Percentiles rank a stretch among this genome's conserved stretches.
phyloP scores from a whole-genome alignment of 768 basidiomycete genomes.

The Suillus plorans region DNA sequence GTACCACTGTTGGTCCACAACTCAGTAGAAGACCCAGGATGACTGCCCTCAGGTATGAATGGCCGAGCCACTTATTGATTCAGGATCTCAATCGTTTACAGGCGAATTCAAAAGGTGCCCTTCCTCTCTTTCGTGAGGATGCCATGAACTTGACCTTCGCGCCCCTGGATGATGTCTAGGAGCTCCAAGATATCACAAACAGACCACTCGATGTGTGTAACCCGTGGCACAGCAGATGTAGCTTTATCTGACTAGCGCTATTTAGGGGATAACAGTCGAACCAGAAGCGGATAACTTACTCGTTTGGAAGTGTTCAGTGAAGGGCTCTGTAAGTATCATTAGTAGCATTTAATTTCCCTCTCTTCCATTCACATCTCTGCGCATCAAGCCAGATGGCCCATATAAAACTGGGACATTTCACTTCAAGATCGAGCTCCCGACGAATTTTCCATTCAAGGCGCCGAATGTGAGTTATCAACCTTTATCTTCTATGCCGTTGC shows the following conservation, averaged over 20 bases:
- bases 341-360: background rate
- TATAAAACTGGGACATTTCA: constrained; percentile 82
- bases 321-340: constrained; percentile 58
- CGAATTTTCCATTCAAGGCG: constrained; percentile 87
- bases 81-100: constrained; percentile 28
- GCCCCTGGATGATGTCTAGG: constrained; percentile 41
- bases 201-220: constrained; percentile 64
- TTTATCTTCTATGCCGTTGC: constrained; percentile 8
- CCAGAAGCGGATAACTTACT: constrained; percentile 71
- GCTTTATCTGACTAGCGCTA: constrained; percentile 9
- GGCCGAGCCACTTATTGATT: background rate
- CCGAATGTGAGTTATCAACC: constrained; percentile 52
- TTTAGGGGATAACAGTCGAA: constrained; percentile 62
- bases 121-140: constrained; percentile 5
- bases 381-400: constrained; percentile 65
- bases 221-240: constrained; percentile 10
- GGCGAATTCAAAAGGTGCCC: constrained; percentile 75
- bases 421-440: constrained; percentile 70
- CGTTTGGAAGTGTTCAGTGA: constrained; percentile 76
- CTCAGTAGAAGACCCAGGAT: constrained; percentile 18
- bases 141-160: constrained; percentile 11
- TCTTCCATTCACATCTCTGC: constrained; percentile 4
- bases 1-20: background rate
- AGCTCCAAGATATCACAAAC: constrained; percentile 58
- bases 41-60: constrained; percentile 40